A percentile compares a stretch with the other conserved stretches of the same genome.
Evolutionary conservation across 1,284 basidiomycete species (phyloP).

Genomic region (Agroathelia rolfsii): DNA sequence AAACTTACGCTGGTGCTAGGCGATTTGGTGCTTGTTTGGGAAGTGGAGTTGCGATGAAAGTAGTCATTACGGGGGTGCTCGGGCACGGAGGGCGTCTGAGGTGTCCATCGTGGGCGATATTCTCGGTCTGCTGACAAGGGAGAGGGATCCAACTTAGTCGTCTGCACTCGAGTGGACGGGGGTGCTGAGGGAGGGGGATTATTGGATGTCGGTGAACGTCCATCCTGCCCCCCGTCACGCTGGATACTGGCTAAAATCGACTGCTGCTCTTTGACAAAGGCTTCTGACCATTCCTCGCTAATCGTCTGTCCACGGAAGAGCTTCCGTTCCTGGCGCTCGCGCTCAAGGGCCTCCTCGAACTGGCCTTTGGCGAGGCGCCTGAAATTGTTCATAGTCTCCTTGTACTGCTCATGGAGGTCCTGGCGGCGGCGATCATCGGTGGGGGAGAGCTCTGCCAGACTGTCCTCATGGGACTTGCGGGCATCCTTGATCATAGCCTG

Average conservation of each 20-base stretch:
- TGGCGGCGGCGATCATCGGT: slow-evolving; percentile 20
- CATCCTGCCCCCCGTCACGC: too few relatives aligned
- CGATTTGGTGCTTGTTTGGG: too few relatives aligned
- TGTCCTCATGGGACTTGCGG: slow-evolving; percentile 28
- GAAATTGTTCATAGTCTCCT: slow-evolving; percentile 28
- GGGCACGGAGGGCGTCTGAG: too few relatives aligned
- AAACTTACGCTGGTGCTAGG: too few relatives aligned
- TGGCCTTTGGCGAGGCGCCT: slow-evolving; percentile 29
- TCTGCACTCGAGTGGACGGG: slow-evolving; percentile 2
- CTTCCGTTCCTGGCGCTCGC: slow-evolving; percentile 30
- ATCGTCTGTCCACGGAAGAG: slow-evolving; percentile 29
- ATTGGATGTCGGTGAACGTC: not conserved
- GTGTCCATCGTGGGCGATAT: too few relatives aligned
- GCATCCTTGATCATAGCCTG: slow-evolving; percentile 37
- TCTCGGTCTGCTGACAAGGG: too few relatives aligned
- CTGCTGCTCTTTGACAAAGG: slow-evolving; percentile 31
- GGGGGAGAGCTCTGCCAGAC: slow-evolving; percentile 24
- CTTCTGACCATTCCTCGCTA: slow-evolving; percentile 25
- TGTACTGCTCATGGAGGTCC: slow-evolving; percentile 29
- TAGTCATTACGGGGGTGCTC: too few relatives aligned
- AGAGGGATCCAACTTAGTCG: too few relatives aligned
- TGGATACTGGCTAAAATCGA: slow-evolving; percentile 28
- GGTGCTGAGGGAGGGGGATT: slow-evolving; percentile 5
- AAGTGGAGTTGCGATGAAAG: too few relatives aligned
- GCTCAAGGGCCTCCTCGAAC: slow-evolving; percentile 28